phyloP scores from a whole-genome alignment of 352 stramenopile genomes.

The Phytophthora foliorum region DNA sequence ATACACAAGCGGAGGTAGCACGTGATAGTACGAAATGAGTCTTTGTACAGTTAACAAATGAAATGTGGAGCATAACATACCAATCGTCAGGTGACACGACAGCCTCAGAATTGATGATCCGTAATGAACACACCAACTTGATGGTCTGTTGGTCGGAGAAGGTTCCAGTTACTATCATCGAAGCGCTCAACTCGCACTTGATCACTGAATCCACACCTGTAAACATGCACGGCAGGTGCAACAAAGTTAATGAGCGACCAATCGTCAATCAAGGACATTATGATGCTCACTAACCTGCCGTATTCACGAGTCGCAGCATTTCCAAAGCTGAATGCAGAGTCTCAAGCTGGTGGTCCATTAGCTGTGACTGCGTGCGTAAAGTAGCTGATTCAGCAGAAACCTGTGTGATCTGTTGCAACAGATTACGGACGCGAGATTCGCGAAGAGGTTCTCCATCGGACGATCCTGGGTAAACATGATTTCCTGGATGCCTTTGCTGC shows the following conservation, averaged over 20 bases:
- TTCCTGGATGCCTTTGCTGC: constrained; percentile 7
- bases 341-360: constrained; percentile 50
- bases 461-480: background rate
- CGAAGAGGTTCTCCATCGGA: constrained; percentile 16
- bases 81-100: constrained; percentile 37
- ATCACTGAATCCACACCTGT: constrained; percentile 41
- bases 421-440: constrained; percentile 43
- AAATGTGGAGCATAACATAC: constrained; percentile 20
- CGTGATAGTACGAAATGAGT: constrained; percentile 2
- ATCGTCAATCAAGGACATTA: background rate
- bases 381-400: constrained; percentile 42
- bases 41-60: constrained; percentile 1
- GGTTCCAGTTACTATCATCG: constrained; percentile 20
- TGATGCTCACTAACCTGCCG: constrained; percentile 28
- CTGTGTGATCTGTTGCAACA: constrained; percentile 51
- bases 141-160: constrained; percentile 37
- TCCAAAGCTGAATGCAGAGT: constrained; percentile 56
- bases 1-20: background rate
- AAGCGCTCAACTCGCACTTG: constrained; percentile 29
- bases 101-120: constrained; percentile 26
- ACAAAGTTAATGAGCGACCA: background rate
- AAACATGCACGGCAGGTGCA: background rate
- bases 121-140: constrained; percentile 32
- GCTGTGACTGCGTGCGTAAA: constrained; percentile 43
- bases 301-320: constrained; percentile 38